A percentile compares a stretch with the other conserved stretches of the same genome.
Evolutionary conservation across 2,329 filamentous ascomycete genomes (phyloP).

Genomic region (Fusarium sulawesiense): DNA sequence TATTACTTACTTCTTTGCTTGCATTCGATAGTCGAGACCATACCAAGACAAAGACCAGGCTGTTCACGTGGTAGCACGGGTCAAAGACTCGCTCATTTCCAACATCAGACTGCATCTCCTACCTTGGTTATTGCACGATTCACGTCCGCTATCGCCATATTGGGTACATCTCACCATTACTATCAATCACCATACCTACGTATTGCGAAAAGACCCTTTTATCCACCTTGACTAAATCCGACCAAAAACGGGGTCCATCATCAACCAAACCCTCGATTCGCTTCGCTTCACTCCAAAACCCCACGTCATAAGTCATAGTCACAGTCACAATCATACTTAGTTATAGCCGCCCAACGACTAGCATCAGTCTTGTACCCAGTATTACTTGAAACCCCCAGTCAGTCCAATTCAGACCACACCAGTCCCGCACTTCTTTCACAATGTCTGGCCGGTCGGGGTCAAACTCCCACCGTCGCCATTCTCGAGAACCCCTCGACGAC

Average conservation of each 20-base stretch:
- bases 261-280: constrained; percentile 20
- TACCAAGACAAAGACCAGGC: constrained; percentile 8
- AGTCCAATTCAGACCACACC: neutral
- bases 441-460: constrained; percentile 52
- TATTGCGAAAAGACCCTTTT: constrained; percentile 5
- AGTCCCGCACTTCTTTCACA: constrained; percentile 20
- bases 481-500: constrained; percentile 47
- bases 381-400: constrained; percentile 10
- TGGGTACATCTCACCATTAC: neutral
- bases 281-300: constrained; percentile 27
- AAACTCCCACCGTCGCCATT: constrained; percentile 48
- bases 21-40: constrained; percentile 1
- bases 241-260: constrained; percentile 17
- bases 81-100: neutral
- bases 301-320: constrained; percentile 34
- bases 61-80: constrained; percentile 26
- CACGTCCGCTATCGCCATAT: neutral
- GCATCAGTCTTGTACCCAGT: constrained; percentile 1
- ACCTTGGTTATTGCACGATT: neutral
- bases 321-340: constrained; percentile 11
- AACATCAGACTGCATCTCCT: constrained; percentile 9
- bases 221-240: constrained; percentile 18
- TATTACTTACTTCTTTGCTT: neutral
- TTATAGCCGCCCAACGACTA: constrained; percentile 31
- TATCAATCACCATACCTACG: constrained; percentile 1